Evolutionary conservation across 441 rosid species (phyloP), one percentile per base, ranked within the genome.

Genomic region (Bruguiera hainesii): DNA sequence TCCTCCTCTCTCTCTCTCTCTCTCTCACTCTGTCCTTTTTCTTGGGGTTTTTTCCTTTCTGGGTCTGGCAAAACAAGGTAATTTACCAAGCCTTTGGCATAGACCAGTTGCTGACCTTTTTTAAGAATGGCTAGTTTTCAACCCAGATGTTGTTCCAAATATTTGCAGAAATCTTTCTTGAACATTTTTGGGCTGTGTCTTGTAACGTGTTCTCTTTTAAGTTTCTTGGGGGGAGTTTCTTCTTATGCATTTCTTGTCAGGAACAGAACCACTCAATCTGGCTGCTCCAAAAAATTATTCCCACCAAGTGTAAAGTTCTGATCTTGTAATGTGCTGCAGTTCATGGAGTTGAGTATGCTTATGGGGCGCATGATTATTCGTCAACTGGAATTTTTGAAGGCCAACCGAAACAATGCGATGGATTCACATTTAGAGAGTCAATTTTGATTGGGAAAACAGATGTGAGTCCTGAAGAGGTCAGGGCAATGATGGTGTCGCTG

Each of bases 301-400:
- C 61, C 6, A 23, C 11, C 23, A 8, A 52, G 29, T 26, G 20
- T 26, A 1, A 37, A 9, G 57, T 25, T 53, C 28, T 5, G 57
- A 53, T 53, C 57, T 21, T 53, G 23, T 9, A 3, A 21, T 53
- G 56, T 25, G 28, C 4, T 83, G 80, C 82, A 94, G 99, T 92
- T 82, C 89, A 95, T 72, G 98, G 91, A 16, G 75, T 89, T 56
- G 99, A 95, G 82, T 95, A 92, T 79, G 98, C 99, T 2, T 95
- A 80, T 68, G 99, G 99, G 68, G 98, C 99, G 52, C 99, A 95
- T 60, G 98, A 95, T 64, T 86, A 81, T 73, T 87, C 96, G 56
- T 84, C 98, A 7, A 95, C 94, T 2, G 99, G 99, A 15, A 92
- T 95, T 37, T 95, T 92, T 53, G 97, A 95, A 78, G 97, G 85